phyloP scores from a whole-genome alignment of 495 filamentous ascomycete genomes.

The Rostrohypoxylon terebratum region DNA sequence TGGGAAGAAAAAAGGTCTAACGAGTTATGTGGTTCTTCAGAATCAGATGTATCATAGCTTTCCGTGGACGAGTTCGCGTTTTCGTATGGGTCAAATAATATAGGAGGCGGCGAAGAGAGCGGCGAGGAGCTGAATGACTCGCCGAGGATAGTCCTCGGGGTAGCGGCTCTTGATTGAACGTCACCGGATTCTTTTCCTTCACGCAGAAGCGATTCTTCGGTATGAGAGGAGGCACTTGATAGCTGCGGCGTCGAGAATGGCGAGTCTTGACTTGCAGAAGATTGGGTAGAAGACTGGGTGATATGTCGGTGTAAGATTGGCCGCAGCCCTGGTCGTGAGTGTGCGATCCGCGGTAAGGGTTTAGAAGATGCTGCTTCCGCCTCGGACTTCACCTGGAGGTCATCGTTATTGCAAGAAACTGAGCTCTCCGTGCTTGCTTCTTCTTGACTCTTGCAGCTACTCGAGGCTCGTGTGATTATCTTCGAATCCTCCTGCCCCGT shows the following conservation, averaged over 20 bases:
- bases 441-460: not conserved
- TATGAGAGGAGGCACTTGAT: constrained; percentile 41
- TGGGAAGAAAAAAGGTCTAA: constrained; percentile 57
- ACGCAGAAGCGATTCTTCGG: constrained; percentile 30
- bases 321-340: constrained; percentile 38
- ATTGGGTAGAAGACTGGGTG: constrained; percentile 38
- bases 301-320: constrained; percentile 35
- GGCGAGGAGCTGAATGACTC: constrained; percentile 55
- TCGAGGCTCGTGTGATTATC: not conserved
- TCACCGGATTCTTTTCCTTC: not conserved
- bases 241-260: constrained; percentile 32
- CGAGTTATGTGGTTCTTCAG: constrained; percentile 55
- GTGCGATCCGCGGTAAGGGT: constrained; percentile 29
- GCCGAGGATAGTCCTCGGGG: constrained; percentile 39
- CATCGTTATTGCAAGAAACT: not conserved
- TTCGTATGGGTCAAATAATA: constrained; percentile 59
- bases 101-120: constrained; percentile 59
- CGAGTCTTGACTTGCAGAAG: constrained; percentile 39
- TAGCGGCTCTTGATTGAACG: constrained; percentile 18
- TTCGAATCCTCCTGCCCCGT: not conserved
- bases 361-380: not conserved
- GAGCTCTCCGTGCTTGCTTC: not conserved
- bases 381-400: constrained; percentile 6
- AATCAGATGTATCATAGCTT: constrained; percentile 52
- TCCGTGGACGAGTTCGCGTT: constrained; percentile 44